phyloP scores from a whole-genome alignment of 257 asterid genomes.

The Parsonsia alboflavescens region DNA sequence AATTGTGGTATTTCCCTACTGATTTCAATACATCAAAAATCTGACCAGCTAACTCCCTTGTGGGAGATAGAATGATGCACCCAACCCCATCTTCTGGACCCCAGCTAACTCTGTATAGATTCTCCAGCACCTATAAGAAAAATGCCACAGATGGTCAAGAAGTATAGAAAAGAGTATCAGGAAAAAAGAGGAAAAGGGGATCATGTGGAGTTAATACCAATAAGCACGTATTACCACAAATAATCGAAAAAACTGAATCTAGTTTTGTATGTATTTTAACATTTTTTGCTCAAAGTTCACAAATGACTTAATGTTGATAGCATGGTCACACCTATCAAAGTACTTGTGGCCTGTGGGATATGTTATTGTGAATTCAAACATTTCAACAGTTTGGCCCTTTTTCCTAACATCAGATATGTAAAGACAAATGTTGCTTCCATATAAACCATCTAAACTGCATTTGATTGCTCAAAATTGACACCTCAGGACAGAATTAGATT shows the following conservation, averaged over 20 bases:
- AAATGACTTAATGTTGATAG: neutral
- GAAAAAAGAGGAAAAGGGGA: neutral
- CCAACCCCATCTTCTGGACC: slow-evolving; percentile 98
- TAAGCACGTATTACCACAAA: neutral
- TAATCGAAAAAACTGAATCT: neutral
- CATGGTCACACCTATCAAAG: neutral
- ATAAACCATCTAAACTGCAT: neutral
- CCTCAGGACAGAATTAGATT: neutral
- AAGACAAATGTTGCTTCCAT: neutral
- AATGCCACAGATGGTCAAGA: slow-evolving; percentile 1
- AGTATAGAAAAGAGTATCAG: neutral
- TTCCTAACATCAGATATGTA: neutral
- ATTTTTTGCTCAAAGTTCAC: neutral
- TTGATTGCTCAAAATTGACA: neutral
- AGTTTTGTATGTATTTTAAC: no score
- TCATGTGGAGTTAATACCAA: neutral
- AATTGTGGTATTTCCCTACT: slow-evolving; percentile 80
- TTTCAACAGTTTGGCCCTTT: neutral
- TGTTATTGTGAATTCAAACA: neutral
- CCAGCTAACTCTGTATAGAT: slow-evolving; percentile 77
- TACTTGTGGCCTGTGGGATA: neutral
- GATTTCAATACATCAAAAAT: slow-evolving; percentile 67
- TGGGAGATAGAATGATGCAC: slow-evolving; percentile 85
- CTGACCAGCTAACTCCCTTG: slow-evolving; percentile 90
- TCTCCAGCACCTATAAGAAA: slow-evolving; percentile 66